These are phyloP conservation scores for Alternaria novae-zelandiae DNA, from an alignment of 2,329 filamentous ascomycete genomes.

Conservation along the genomic window DNA sequence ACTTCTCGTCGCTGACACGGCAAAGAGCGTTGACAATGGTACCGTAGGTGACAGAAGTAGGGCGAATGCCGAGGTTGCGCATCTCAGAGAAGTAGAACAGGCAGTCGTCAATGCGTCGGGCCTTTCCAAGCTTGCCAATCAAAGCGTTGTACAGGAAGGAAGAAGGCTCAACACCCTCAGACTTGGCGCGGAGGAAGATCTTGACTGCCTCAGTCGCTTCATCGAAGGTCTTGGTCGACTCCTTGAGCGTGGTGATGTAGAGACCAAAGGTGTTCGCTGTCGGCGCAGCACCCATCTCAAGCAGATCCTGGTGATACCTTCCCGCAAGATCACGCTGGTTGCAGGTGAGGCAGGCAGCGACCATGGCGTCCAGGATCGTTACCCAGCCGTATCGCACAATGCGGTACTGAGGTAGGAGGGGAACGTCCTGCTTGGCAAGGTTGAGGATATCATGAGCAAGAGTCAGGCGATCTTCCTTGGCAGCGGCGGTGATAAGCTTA, in stretches of 20 bases:
- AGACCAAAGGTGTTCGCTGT: conserved; percentile 97
- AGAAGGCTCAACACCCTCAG: conserved; percentile 92
- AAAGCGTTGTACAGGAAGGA: conserved; percentile 98
- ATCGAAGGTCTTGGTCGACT: conserved; percentile 96
- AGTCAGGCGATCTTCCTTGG: conserved; percentile 81
- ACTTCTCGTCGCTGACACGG: conserved; percentile 96
- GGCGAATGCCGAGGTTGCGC: conserved; percentile 89
- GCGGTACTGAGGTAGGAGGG: conserved; percentile 80
- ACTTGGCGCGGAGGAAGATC: conserved; percentile 93
- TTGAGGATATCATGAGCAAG: conserved; percentile 84
- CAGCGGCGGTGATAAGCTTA: conserved; percentile 89
- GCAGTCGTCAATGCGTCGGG: conserved; percentile 95
- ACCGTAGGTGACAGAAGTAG: conserved; percentile 96
- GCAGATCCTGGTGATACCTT: conserved; percentile 88
- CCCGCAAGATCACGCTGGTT: conserved; percentile 82
- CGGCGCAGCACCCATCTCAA: conserved; percentile 87
- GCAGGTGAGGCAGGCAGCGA: conserved; percentile 84
- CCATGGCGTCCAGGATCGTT: conserved; percentile 94
- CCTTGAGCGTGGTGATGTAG: conserved; percentile 99
- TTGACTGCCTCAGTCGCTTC: conserved; percentile 96
- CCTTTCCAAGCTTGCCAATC: conserved; percentile 98
- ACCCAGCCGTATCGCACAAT: conserved; percentile 95
- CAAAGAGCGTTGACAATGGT: conserved; percentile 98
- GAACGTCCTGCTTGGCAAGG: conserved; percentile 89
- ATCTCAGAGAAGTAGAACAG: conserved; percentile 98